Evolutionary conservation across 2,329 filamentous ascomycete species (phyloP).

Genomic region (Fusarium pseudograminearum): DNA sequence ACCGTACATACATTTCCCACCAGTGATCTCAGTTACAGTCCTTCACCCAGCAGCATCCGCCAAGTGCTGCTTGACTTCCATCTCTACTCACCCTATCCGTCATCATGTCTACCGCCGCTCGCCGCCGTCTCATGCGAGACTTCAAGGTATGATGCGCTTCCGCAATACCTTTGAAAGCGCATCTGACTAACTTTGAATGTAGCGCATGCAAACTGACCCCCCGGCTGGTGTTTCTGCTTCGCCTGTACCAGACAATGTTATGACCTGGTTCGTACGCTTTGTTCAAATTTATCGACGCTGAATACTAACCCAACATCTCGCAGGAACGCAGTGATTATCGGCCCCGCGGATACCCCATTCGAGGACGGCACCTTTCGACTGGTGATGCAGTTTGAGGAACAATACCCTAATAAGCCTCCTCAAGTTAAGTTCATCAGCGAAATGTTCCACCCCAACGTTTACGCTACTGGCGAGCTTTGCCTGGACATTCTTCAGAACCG

Average conservation of each 20-base stretch:
- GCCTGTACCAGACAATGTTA: constrained; percentile 94
- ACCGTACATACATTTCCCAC: constrained; percentile 16
- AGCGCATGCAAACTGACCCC: constrained; percentile 99
- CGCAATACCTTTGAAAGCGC: neutral
- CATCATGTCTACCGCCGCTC: constrained; percentile 86
- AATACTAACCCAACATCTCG: constrained; percentile 37
- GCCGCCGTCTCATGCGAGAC: constrained; percentile 97
- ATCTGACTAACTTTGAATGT: constrained; percentile 33
- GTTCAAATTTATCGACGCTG: constrained; percentile 1
- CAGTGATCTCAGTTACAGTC: neutral
- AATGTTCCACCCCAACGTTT: constrained; percentile 99
- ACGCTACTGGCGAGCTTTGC: constrained; percentile 95
- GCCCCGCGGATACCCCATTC: constrained; percentile 95
- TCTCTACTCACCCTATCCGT: constrained; percentile 19
- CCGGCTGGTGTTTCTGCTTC: constrained; percentile 96
- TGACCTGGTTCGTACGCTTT: constrained; percentile 81
- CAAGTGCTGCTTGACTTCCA: neutral
- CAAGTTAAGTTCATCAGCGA: constrained; percentile 98
- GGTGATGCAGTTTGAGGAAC: constrained; percentile 99
- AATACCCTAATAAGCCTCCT: constrained; percentile 98
- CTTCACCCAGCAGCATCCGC: constrained; percentile 1
- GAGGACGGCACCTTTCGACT: constrained; percentile 98
- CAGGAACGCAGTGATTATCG: constrained; percentile 99
- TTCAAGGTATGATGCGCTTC: constrained; percentile 81
- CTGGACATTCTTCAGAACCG: constrained; percentile 97